Conservation (phyloP, 2,329 filamentous ascomycete species). For the Drechslerella dactyloides region DNA sequence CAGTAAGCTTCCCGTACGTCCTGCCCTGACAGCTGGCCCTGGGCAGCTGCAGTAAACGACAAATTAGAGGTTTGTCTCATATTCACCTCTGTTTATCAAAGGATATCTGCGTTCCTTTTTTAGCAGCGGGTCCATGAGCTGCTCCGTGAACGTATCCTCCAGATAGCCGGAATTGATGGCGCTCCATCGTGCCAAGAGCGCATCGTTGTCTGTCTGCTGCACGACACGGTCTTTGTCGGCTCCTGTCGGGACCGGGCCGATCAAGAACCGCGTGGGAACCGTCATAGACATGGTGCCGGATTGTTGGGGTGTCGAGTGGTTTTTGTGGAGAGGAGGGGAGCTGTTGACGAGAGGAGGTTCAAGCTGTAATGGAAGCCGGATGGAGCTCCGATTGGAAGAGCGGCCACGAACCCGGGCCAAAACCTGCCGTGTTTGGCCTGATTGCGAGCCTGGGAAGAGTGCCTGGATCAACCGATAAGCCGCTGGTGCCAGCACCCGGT, state of each 20-base stretch:
- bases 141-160: conserved; percentile 75
- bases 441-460: conserved; percentile 7
- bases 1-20: conserved; percentile 4
- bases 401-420: no score
- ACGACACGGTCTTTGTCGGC: conserved; percentile 72
- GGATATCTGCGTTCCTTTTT: conserved; percentile 71
- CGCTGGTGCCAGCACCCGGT: neutral
- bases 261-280: conserved; percentile 34
- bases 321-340: conserved; percentile 7
- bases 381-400: neutral
- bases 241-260: conserved; percentile 1
- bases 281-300: conserved; percentile 28
- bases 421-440: no score
- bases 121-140: conserved; percentile 66
- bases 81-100: conserved; percentile 87
- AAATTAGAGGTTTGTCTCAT: conserved; percentile 19
- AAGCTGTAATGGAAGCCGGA: neutral
- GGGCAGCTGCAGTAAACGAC: neutral
- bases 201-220: conserved; percentile 89
- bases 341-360: neutral
- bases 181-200: conserved; percentile 84
- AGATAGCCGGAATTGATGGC: conserved; percentile 86
- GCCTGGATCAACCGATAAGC: neutral
- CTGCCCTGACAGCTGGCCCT: no score
- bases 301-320: neutral